These are phyloP conservation scores for Suillus fuscotomentosus DNA, from an alignment of 768 basidiomycete species.

Conservation along the genomic window DNA sequence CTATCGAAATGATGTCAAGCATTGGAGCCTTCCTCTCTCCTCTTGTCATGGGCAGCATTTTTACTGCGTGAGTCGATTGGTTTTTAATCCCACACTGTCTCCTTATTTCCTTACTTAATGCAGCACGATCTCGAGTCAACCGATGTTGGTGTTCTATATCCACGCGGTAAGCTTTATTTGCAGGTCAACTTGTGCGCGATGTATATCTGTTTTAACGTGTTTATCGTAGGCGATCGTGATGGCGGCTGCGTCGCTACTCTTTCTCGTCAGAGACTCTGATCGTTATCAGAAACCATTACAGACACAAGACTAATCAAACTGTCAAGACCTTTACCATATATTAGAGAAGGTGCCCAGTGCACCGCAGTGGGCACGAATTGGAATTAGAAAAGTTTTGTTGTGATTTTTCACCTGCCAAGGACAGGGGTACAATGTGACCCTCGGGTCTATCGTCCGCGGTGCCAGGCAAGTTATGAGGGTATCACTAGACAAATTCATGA, in stretches of 20 bases:
- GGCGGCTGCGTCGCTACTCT: slow-evolving; percentile 15
- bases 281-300: slow-evolving; percentile 8
- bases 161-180: slow-evolving; percentile 17
- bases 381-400: background rate
- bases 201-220: background rate
- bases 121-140: slow-evolving; percentile 17
- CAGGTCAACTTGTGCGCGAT: background rate
- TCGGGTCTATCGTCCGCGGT: too few species aligned
- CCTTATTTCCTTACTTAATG: background rate
- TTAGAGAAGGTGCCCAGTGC: background rate
- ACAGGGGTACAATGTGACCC: background rate
- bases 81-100: background rate
- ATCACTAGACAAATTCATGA: background rate
- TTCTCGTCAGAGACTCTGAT: slow-evolving; percentile 25
- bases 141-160: slow-evolving; percentile 24
- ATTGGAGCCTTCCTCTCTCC: slow-evolving; percentile 24
- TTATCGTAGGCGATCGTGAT: slow-evolving; percentile 15
- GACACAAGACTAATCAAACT: background rate
- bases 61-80: slow-evolving; percentile 17
- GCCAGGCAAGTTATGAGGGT: background rate
- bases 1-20: slow-evolving; percentile 24
- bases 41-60: slow-evolving; percentile 29
- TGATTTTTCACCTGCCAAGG: background rate
- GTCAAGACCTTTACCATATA: background rate
- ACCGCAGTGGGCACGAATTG: background rate